Conservation (phyloP, 139 green algal genomes). For the Medakamo hakoo region DNA sequence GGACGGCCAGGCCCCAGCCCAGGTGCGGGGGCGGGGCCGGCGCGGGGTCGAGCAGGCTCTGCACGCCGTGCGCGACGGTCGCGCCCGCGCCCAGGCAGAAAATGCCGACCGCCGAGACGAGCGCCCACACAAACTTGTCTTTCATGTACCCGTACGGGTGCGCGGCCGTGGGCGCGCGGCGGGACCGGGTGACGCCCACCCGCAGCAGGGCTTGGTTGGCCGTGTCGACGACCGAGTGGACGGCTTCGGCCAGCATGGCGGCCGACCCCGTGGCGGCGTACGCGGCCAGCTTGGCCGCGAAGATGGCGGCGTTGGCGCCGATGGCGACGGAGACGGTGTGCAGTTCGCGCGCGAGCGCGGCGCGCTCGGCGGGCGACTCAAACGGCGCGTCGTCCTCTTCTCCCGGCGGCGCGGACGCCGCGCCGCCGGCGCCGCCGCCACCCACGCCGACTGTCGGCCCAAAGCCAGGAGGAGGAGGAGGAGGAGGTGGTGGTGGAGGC, state of each 20-base stretch:
- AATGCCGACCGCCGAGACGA: constrained; percentile 81
- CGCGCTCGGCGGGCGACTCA: constrained; percentile 2
- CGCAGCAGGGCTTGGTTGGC: constrained; percentile 75
- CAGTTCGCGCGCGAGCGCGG: constrained; percentile 21
- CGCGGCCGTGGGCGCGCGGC: constrained; percentile 33
- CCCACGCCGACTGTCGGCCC: no score
- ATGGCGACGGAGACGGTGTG: constrained; percentile 35
- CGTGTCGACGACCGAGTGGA: constrained; percentile 76
- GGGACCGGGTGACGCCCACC: constrained; percentile 43
- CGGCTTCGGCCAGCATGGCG: constrained; percentile 59
- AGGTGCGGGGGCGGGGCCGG: background rate
- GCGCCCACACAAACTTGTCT: constrained; percentile 80
- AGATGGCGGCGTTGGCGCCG: constrained; percentile 43
- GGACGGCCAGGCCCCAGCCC: constrained; percentile 21
- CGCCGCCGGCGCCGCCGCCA: background rate
- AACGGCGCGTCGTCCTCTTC: background rate
- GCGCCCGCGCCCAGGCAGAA: constrained; percentile 82
- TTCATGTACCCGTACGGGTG: constrained; percentile 82
- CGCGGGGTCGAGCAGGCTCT: constrained; percentile 28
- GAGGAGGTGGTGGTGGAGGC: background rate
- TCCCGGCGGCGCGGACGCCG: background rate
- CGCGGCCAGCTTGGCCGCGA: constrained; percentile 36
- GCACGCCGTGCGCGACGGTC: constrained; percentile 61
- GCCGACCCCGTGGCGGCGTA: constrained; percentile 36
- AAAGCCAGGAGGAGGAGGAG: background rate